Base-by-base conservation (phyloP, 768 basidiomycete species). In the Boletus rubroflammeus region DNA sequence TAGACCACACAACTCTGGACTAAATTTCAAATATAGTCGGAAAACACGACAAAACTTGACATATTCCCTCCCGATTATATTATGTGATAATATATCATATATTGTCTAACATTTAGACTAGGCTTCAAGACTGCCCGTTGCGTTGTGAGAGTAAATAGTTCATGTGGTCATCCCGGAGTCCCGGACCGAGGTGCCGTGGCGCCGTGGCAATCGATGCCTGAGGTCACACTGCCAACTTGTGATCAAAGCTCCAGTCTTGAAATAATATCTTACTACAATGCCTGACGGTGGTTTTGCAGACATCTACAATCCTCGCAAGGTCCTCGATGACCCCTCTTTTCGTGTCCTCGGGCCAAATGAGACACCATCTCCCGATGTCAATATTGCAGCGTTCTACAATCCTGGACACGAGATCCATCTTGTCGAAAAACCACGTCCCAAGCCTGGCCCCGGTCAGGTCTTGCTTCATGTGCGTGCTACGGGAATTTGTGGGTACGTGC, bases 361-460 rank as follows among this genome's bases (percentile, higher is more conserved):
- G 61, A 77, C 73, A 55, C 79, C 80, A 2, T 63, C 77, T 5
- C 61, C 59, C 26, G 73, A 73, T 29, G 77, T 77, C 26, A 84
- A 83, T 61, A 79, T 84, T 48, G 83, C 83, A 36, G 82, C 80
- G 0, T 85, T 83, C 63, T 85, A 85, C 59, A 85, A 85, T 63
- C 81, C 81, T 2, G 69, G 71, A 3, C 81, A 84, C 57, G 81
- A 84, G 60, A 80, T 85, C 34, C 83, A 84, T 67, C 78, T 85
- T 28, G 84, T 85, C n/a, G 72, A 84, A 65, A 85, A 84, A 63
- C 82, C 84, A 6, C 74, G 76, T 41, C 78, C 78, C 1, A 81
- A 75, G 38, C 83, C 84, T 19, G 83, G 82, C 14, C 78, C 79
- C 40, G 85, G 84, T 5, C 84, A 86, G 59, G 85, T 86, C 28